Evolutionary conservation across 768 basidiomycete species (phyloP).

Genomic region (Hypholoma fasciculare): DNA sequence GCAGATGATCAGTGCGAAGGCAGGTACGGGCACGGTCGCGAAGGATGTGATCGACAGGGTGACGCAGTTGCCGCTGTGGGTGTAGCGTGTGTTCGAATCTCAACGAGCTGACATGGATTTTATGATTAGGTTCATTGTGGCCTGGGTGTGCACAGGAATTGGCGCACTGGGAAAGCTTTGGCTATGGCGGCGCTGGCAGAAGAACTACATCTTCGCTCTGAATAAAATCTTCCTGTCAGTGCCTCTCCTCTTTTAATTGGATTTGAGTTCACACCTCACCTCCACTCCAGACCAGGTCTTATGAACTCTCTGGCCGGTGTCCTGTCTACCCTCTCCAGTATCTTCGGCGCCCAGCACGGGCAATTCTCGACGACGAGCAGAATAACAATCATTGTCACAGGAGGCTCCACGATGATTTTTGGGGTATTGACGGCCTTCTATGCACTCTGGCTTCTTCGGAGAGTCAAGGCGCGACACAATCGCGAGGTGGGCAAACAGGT

Average conservation of each 20-base stretch:
- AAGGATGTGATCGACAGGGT: conserved; percentile 34
- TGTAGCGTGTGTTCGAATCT: background rate
- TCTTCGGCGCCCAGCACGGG: background rate
- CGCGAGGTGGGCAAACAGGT: conserved; percentile 21
- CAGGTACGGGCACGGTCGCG: conserved; percentile 25
- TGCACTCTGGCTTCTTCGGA: conserved; percentile 39
- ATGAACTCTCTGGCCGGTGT: background rate
- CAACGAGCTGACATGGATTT: background rate
- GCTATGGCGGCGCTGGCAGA: conserved; percentile 60
- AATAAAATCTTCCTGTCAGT: conserved; percentile 58
- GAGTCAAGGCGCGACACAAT: conserved; percentile 23
- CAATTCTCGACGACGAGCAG: conserved; percentile 12
- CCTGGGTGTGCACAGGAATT: conserved; percentile 52
- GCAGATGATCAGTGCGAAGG: conserved; percentile 25
- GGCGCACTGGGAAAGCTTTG: conserved; percentile 56
- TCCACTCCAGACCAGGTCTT: background rate
- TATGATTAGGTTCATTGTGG: conserved; percentile 47
- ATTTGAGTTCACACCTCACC: no score
- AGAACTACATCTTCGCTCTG: conserved; percentile 58
- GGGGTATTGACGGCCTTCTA: conserved; percentile 42
- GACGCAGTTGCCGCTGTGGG: conserved; percentile 32
- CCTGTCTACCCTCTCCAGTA: background rate
- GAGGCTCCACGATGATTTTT: conserved; percentile 33
- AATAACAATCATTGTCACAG: background rate
- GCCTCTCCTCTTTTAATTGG: background rate